Conservation (phyloP, 2,329 filamentous ascomycete genomes). For the Penicillium janthinellum region DNA sequence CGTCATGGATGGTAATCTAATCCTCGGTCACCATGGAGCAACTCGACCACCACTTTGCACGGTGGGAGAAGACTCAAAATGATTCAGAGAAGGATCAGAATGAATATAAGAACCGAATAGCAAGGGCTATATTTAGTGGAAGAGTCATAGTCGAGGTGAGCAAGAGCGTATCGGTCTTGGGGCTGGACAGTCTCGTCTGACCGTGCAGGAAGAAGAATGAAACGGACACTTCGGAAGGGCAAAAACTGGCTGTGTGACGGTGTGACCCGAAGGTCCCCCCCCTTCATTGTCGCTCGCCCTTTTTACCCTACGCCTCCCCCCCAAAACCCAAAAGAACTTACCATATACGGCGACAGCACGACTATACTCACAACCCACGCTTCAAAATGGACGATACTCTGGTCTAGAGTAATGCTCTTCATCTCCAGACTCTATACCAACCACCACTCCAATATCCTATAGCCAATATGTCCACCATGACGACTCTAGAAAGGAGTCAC, state of each 20-base stretch:
- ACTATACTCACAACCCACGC: not conserved
- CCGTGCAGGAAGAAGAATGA: not conserved
- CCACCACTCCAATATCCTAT: constrained; percentile 2
- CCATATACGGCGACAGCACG: not conserved
- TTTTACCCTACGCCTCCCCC: constrained; percentile 13
- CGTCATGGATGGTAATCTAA: constrained; percentile 14
- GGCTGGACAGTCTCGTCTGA: not conserved
- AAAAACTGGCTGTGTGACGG: constrained; percentile 9
- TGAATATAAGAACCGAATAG: not conserved
- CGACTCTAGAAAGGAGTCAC: constrained; percentile 40
- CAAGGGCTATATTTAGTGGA: not conserved
- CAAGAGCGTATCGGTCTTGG: not conserved
- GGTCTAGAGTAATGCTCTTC: constrained; percentile 11
- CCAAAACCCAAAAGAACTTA: not conserved
- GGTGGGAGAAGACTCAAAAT: not conserved
- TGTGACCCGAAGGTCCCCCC: constrained; percentile 1
- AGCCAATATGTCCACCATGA: constrained; percentile 32
- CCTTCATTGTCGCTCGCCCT: constrained; percentile 12
- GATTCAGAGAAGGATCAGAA: not conserved
- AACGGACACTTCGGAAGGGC: constrained; percentile 1
- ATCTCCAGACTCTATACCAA: not conserved
- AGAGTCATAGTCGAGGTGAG: not conserved
- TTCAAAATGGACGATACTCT: constrained; percentile 15
- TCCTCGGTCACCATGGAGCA: not conserved
- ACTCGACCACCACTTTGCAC: not conserved